Percentiles rank a stretch among this genome's conserved stretches.
Evolutionary conservation across 202 grass and related monocot species (phyloP).

Genomic region (Schoenoplectus triqueter): DNA sequence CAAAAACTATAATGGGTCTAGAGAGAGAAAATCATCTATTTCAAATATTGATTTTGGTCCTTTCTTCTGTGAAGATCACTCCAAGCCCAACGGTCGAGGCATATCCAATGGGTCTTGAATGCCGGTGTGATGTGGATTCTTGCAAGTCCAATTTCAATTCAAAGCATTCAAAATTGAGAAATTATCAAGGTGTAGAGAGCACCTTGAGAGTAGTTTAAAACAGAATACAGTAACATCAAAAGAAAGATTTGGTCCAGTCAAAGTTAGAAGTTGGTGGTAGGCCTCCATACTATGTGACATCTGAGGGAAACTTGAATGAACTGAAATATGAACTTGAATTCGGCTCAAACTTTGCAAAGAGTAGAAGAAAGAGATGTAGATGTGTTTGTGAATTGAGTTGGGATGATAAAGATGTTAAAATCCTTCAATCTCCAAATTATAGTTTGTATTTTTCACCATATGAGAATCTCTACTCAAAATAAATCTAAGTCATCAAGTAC

Average conservation of each 20-base stretch:
- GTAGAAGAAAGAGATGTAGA: conserved; percentile 27
- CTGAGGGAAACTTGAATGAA: conserved; percentile 33
- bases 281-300: not conserved
- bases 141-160: conserved; percentile 30
- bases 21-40: conserved; percentile 12
- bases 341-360: conserved; percentile 9
- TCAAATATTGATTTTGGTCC: conserved; percentile 20
- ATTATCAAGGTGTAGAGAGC: conserved; percentile 7
- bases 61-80: not conserved
- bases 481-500: not conserved
- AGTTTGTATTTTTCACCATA: conserved; percentile 10
- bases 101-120: not conserved
- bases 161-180: not conserved
- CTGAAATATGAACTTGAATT: conserved; percentile 5
- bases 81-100: not conserved
- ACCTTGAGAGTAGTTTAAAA: conserved; percentile 37
- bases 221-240: not conserved
- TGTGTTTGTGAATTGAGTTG: not conserved
- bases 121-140: conserved; percentile 21
- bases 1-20: not conserved
- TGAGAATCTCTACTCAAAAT: conserved; percentile 19
- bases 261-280: not conserved
- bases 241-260: conserved; percentile 10
- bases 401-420: not conserved
- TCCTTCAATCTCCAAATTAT: conserved; percentile 14